These are phyloP conservation scores for Punctularia strigosozonata DNA, from an alignment of 768 basidiomycete species.

Conservation along the genomic window DNA sequence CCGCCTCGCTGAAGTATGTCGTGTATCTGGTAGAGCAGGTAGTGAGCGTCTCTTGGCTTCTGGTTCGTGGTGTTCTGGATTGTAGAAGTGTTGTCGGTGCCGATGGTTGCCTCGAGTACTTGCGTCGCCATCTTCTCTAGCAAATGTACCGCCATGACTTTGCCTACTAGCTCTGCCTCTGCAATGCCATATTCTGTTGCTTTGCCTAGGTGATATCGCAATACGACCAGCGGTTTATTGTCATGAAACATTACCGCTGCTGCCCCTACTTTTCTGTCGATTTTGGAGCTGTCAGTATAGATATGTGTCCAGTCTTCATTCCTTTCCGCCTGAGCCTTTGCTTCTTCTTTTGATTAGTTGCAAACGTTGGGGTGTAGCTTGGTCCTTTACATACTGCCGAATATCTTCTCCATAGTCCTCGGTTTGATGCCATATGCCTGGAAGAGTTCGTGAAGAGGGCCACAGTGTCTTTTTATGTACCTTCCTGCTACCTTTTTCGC, in stretches of 20 bases:
- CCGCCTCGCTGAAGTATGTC: neutral
- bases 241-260: conserved; percentile 5
- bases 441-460: conserved; percentile 9
- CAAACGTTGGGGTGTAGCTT: conserved; percentile 3
- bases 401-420: conserved; percentile 5
- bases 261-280: conserved; percentile 9
- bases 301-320: too few species aligned
- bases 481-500: neutral
- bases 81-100: too few species aligned
- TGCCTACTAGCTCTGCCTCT: conserved; percentile 9
- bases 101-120: too few species aligned
- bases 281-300: conserved; percentile 12
- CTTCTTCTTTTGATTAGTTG: conserved; percentile 1
- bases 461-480: neutral
- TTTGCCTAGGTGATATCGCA: conserved; percentile 7
- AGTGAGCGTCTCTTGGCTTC: neutral
- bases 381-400: neutral
- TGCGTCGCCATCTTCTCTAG: neutral
- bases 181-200: conserved; percentile 9
- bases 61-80: too few species aligned
- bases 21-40: neutral
- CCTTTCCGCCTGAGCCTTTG: too few species aligned
- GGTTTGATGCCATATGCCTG: neutral
- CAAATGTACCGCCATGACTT: conserved; percentile 7
- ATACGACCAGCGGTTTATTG: neutral